Base-by-base conservation (phyloP, 2,329 filamentous ascomycete genomes). In the Stromatinia cepivora region DNA sequence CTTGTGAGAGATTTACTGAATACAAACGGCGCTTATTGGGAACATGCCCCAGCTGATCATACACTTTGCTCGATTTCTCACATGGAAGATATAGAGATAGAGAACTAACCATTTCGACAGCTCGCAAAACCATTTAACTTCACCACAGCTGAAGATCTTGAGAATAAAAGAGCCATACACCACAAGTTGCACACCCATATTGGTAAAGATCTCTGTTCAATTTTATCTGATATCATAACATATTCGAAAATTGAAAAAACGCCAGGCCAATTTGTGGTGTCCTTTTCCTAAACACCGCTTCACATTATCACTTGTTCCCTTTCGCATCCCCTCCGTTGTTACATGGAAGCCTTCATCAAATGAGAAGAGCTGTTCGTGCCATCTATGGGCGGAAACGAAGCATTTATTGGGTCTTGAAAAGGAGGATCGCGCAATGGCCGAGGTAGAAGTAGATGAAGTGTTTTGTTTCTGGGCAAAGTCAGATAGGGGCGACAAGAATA, bases 361-460 rank as follows among this genome's bases (percentile, higher is more conserved):
- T 52, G 39, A 17, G 42, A 36, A 50, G 57, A 45, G 42, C 11
- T 39, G 28, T 39, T 62, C 45, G 34, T 45, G 34, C 34, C 57
- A 2, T 42, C 48, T 50, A 3, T 25, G 54, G n/a, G 36, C 15
- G 46, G 50, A 20, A 34, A n/a, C 22, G 54, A 53, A 28, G 25
- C 34, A 0, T 70, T 75, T 89, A 98, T 88, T 97, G 94, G 53
- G 95, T 99, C 87, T 99, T 99, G 89, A 98, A 99, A 66, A 99
- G 89, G 69, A 99, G 87, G 79, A 99, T 98, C 71, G 95, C 95
- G 81, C 93, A 97, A 85, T 98, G 95, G 67, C 95, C 95, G 71
- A 99, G 91, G 84, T 99, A 99, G 85, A 99, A 99, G 85, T 99
- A 99, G 81, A 99, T 97, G 85, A 99, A 99, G 82, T 99, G 95